Evolutionary conservation across 2,329 filamentous ascomycete genomes (phyloP), one percentile per base, ranked within the genome.

Genomic region (Gremmenia infestans): DNA sequence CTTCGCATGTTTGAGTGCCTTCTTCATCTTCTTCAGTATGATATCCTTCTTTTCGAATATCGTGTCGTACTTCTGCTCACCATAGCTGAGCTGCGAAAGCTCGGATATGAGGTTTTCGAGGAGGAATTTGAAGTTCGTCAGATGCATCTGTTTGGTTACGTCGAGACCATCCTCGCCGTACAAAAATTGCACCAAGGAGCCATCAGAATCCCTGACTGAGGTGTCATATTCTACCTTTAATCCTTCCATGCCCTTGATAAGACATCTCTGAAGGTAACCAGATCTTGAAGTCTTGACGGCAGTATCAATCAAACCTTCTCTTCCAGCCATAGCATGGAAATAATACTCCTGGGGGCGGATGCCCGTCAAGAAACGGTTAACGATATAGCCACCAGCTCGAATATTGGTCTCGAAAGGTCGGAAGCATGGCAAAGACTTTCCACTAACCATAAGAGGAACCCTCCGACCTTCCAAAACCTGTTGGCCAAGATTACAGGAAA

Each of bases 201-300:
- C 95, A 70, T 99, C 95, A 0, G 93, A 87, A 67, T 99, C 93
- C 60, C 94, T 85, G 15, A 99, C 94, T 1, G 92, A 95, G 8
- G 87, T 92, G 68, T 99, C 94, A 70, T 99, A 97, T 59, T 92
- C 86, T 2, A 96, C 91, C 66, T 86, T 88, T 45, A 97, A 79
- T 4, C 94, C 94, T 73, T 99, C 94, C 88, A 99, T 95, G 59
- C 94, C 94, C 76, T 99, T 99, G 76, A 99, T 95, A 60, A 99
- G 81, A 80, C 94, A 99, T 70, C 95, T 82, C 71, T 99, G 94
- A 51, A 99, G 78, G 70, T 99, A 99, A 58, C 94, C 95, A 28
- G 94, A 97, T 69, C 94, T 87, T 9, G 93, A 96, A 1, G 94
- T 99, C 76, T 99, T 99, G 72, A 99, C 94, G 61, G 94, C 94